phyloP scores from a whole-genome alignment of 2,329 filamentous ascomycete genomes.

The Clonostachys sp. region DNA sequence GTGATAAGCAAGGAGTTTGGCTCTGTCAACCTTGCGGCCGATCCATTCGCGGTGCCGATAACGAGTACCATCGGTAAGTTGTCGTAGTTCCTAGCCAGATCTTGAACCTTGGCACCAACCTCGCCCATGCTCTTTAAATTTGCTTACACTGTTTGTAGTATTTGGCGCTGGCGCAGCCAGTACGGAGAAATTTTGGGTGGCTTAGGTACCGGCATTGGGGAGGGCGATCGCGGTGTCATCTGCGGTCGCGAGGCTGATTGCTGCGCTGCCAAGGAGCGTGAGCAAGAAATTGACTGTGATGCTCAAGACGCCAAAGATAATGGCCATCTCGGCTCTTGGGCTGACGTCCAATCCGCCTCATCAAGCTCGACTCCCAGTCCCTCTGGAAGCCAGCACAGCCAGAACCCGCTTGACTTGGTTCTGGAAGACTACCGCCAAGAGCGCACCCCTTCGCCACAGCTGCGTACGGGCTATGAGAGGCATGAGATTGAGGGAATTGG shows the following conservation, averaged over 20 bases:
- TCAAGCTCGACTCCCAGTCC: conserved; percentile 6
- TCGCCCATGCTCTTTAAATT: not conserved
- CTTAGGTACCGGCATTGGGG: conserved; percentile 80
- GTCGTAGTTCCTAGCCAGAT: too few relatives aligned
- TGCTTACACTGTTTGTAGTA: conserved; percentile 30
- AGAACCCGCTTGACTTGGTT: conserved; percentile 13
- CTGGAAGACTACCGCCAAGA: conserved; percentile 22
- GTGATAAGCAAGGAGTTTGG: conserved; percentile 62
- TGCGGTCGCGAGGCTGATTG: conserved; percentile 78
- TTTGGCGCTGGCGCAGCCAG: conserved; percentile 86
- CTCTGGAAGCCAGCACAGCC: not conserved
- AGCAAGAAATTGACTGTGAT: conserved; percentile 82
- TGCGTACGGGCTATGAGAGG: conserved; percentile 70
- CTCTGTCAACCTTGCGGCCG: conserved; percentile 82
- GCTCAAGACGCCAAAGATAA: conserved; percentile 63
- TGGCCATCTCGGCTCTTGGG: conserved; percentile 5
- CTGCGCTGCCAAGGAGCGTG: conserved; percentile 70
- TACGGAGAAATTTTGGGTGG: conserved; percentile 79
- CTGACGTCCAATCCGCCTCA: not conserved
- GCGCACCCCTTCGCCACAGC: conserved; percentile 43
- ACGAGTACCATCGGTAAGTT: conserved; percentile 52
- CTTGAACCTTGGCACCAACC: not conserved
- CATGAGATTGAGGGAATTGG: conserved; percentile 93
- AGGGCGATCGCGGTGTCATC: conserved; percentile 82
- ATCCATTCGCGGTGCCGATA: conserved; percentile 56